These are phyloP conservation scores for Quercus gilva DNA, from an alignment of 306 rosid species.

Conservation along the genomic window DNA sequence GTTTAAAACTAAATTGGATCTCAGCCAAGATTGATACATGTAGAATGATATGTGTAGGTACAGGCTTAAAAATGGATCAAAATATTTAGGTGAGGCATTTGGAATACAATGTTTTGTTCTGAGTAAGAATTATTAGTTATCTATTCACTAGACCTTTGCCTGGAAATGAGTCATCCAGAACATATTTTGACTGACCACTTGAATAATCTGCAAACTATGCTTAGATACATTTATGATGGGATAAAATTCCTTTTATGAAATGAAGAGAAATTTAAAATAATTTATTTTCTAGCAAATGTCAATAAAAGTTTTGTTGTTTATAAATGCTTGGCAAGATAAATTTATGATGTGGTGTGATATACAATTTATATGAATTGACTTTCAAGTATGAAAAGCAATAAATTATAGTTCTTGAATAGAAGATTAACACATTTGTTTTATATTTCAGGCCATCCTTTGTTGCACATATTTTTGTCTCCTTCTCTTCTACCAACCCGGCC, in stretches of 20 bases:
- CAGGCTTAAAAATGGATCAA: not conserved
- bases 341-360: not conserved
- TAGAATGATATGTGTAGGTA: not conserved
- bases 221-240: not conserved
- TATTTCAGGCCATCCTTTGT: constrained; percentile 41
- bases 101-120: too few relatives aligned
- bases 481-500: constrained; percentile 35
- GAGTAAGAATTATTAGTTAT: not conserved
- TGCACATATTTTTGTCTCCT: constrained; percentile 42
- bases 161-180: not conserved
- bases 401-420: not conserved
- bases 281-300: not conserved
- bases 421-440: not conserved
- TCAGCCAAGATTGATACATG: not conserved
- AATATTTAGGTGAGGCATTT: not conserved
- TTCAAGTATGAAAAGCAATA: not conserved
- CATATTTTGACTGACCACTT: not conserved
- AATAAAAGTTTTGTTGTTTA: not conserved
- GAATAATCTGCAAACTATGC: not conserved
- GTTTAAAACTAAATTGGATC: not conserved
- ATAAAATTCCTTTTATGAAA: not conserved
- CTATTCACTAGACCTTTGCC: not conserved
- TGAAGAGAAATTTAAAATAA: not conserved
- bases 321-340: not conserved
- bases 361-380: constrained; percentile 4